These are phyloP conservation scores for Claviceps sp. DNA, from an alignment of 2,329 filamentous ascomycete species.

Conservation along the genomic window DNA sequence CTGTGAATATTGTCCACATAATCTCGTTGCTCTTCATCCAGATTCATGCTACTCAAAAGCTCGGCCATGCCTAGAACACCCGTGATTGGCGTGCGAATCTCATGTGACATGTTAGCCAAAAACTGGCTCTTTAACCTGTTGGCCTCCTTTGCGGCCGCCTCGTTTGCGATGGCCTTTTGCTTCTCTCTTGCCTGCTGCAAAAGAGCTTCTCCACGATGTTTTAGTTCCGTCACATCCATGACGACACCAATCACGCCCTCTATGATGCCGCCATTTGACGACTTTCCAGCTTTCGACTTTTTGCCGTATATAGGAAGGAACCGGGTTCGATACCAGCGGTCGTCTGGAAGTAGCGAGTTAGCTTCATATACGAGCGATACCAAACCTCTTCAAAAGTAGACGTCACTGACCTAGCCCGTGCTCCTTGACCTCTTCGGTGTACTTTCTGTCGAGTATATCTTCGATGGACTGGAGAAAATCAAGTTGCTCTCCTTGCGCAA, in stretches of 20 bases:
- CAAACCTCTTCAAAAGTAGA: not conserved
- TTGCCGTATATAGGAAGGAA: slow-evolving; percentile 53
- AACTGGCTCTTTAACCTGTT: slow-evolving; percentile 71
- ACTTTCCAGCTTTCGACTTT: slow-evolving; percentile 36
- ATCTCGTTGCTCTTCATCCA: slow-evolving; percentile 59
- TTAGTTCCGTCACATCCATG: slow-evolving; percentile 65
- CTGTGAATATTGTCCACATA: slow-evolving; percentile 67
- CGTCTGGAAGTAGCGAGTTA: slow-evolving; percentile 23
- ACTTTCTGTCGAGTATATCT: slow-evolving; percentile 48
- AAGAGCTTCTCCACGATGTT: slow-evolving; percentile 48
- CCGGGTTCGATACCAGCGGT: slow-evolving; percentile 57
- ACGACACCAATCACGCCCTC: slow-evolving; percentile 68
- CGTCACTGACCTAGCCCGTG: slow-evolving; percentile 35
- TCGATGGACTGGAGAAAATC: slow-evolving; percentile 46
- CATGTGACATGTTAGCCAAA: slow-evolving; percentile 69
- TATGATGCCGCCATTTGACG: slow-evolving; percentile 33
- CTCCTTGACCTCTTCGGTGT: slow-evolving; percentile 49
- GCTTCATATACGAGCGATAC: not conserved
- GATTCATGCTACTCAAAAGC: slow-evolving; percentile 51
- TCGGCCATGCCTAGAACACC: slow-evolving; percentile 74
- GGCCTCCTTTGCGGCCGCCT: slow-evolving; percentile 66
- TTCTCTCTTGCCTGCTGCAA: slow-evolving; percentile 56
- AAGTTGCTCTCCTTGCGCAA: slow-evolving; percentile 29
- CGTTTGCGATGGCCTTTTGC: slow-evolving; percentile 55
- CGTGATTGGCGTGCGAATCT: slow-evolving; percentile 65